Evolutionary conservation across 768 basidiomycete genomes (phyloP), one percentile per base, ranked within the genome.

Genomic region (Tubosaeta brunneosetosa): DNA sequence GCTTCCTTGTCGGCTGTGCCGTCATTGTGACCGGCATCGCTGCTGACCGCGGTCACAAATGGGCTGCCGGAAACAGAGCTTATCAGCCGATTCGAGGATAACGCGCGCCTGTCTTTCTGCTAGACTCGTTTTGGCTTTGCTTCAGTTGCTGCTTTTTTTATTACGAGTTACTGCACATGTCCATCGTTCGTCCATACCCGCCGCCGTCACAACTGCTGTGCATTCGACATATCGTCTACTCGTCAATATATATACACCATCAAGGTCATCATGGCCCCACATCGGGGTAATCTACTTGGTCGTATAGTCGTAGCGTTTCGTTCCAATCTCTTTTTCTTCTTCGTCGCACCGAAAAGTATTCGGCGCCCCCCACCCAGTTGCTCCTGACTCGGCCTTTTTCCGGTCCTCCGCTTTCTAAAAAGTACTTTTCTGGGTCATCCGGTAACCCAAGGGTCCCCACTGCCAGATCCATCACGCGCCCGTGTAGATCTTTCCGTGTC

Each of bases 291-390:
- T 91, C 90, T 16, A 89, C 85, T 55, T 87, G 77, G 58, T 92
- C 90, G 57, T 91, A 91, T 50, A 90, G 68, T 44, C 89, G 75
- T 43, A 93, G 69, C 5, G 85, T 90, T 71, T 93, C 91, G 59
- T 91, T 91, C 91, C 91, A 93, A 61, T 93, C 91, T 57, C 89
- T 79, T 69, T 93, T 93, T 57, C 90, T 74, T 61, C 91, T 72
- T 55, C 90, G 73, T 52, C 78, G 79, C 51, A 93, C 74, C 17
- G 90, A 92, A 64, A 93, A 93, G 62, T 92, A 93, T 58, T 82
- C 77, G 36, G 81, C 73, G 27, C 77, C 75, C 54, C 85, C 84
- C 55, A 86, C 86, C 90, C 88, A 89, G 7, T 65, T 61, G 12
- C 82, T 51, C 51, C 75, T 69, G 40, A 88, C 81, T 26, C 87